These are phyloP conservation scores for Leccinum truebloodii DNA, from an alignment of 768 basidiomycete species.

Conservation along the genomic window DNA sequence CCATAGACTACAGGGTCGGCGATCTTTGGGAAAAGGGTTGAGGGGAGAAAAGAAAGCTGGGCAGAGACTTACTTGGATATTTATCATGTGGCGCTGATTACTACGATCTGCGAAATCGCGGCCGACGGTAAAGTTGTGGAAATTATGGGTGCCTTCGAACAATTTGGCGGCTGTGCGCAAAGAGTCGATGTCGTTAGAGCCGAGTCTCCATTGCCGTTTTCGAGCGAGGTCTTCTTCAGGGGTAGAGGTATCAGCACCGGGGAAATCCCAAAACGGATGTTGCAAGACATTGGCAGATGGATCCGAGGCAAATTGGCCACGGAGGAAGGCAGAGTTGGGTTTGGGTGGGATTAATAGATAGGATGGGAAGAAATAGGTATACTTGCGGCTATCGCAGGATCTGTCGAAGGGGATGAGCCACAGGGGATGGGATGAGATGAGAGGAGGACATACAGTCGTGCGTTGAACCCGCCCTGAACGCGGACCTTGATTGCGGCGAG, in stretches of 20 bases:
- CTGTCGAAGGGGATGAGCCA: slow-evolving; percentile 39
- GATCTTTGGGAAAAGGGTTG: slow-evolving; percentile 46
- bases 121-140: slow-evolving; percentile 95
- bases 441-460: slow-evolving; percentile 54
- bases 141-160: slow-evolving; percentile 92
- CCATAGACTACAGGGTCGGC: slow-evolving; percentile 87
- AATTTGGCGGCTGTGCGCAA: slow-evolving; percentile 58
- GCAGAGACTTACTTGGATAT: slow-evolving; percentile 59
- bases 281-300: slow-evolving; percentile 22
- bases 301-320: slow-evolving; percentile 36
- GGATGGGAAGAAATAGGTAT: slow-evolving; percentile 95
- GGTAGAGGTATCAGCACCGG: slow-evolving; percentile 38
- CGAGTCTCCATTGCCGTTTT: slow-evolving; percentile 73
- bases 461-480: slow-evolving; percentile 81
- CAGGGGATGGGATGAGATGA: background rate
- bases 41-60: background rate
- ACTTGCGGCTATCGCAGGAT: slow-evolving; percentile 92
- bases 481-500: slow-evolving; percentile 46
- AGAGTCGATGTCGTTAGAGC: slow-evolving; percentile 49
- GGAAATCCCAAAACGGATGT: slow-evolving; percentile 65
- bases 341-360: slow-evolving; percentile 92
- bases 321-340: slow-evolving; percentile 64
- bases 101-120: slow-evolving; percentile 82
- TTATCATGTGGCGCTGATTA: slow-evolving; percentile 85
- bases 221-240: slow-evolving; percentile 60